Conservation (phyloP, 1,139 yeast genomes). For the Geotrichum aggregatum region DNA sequence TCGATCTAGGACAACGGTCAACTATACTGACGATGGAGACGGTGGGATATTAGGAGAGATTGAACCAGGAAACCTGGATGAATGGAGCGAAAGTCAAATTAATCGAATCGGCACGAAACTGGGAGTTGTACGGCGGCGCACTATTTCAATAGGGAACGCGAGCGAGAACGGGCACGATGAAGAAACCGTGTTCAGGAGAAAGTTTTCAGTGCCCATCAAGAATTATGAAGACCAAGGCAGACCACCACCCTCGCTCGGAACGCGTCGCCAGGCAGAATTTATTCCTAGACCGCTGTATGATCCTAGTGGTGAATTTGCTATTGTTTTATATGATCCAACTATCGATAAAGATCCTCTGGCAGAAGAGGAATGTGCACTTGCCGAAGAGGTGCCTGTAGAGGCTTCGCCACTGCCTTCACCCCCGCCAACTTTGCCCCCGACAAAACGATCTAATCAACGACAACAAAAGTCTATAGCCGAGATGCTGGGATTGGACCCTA, state of each 20-base stretch:
- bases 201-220: slow-evolving; percentile 42
- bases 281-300: slow-evolving; percentile 91
- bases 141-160: not conserved
- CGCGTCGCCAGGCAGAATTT: slow-evolving; percentile 59
- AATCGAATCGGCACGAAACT: slow-evolving; percentile 13
- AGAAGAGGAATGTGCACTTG: slow-evolving; percentile 23
- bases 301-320: slow-evolving; percentile 89
- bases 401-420: slow-evolving; percentile 19
- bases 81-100: slow-evolving; percentile 1
- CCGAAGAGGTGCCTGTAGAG: slow-evolving; percentile 23
- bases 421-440: slow-evolving; percentile 23
- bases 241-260: slow-evolving; percentile 81
- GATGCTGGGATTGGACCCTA: slow-evolving; percentile 62
- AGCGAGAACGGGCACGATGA: not conserved
- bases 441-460: slow-evolving; percentile 35
- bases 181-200: slow-evolving; percentile 3
- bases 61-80: not conserved
- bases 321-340: slow-evolving; percentile 92
- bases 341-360: slow-evolving; percentile 49
- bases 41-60: slow-evolving; percentile 7
- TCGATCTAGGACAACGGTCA: slow-evolving; percentile 17
- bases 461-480: slow-evolving; percentile 70
- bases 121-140: slow-evolving; percentile 10
- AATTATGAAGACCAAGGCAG: slow-evolving; percentile 29
- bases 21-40: slow-evolving; percentile 16